These are phyloP conservation scores for Tieghemiomyces parasiticus DNA, from an alignment of 192 early-diverging fungal species.

Conservation along the genomic window DNA sequence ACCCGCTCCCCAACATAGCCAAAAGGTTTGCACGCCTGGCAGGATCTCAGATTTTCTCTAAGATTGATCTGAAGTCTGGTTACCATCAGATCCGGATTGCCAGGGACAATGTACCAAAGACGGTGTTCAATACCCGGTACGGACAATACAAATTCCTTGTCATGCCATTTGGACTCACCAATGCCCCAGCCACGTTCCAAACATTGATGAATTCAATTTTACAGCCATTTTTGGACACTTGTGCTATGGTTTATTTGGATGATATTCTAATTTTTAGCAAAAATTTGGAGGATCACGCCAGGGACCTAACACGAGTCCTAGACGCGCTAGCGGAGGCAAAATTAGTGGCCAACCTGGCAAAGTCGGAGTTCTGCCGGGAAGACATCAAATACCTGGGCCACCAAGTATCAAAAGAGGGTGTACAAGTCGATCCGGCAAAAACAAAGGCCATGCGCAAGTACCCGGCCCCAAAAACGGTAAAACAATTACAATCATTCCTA, in stretches of 20 bases:
- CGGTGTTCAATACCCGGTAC: conserved; percentile 22
- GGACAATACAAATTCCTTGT: conserved; percentile 34
- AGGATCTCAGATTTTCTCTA: conserved; percentile 20
- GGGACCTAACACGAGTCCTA: conserved; percentile 10
- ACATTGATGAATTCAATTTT: conserved; percentile 30
- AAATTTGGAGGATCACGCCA: conserved; percentile 6
- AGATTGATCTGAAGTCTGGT: conserved; percentile 23
- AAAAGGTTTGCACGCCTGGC: conserved; percentile 20
- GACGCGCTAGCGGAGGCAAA: conserved; percentile 5
- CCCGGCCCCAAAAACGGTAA: neutral
- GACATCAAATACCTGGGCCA: conserved; percentile 18
- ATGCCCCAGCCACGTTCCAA: conserved; percentile 42
- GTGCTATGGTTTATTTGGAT: conserved; percentile 24
- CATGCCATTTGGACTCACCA: conserved; percentile 43
- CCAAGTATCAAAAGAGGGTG: conserved; percentile 14
- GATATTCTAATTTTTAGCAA: conserved; percentile 24
- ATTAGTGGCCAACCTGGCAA: conserved; percentile 12
- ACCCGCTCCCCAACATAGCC: conserved; percentile 33
- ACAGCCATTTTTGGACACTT: conserved; percentile 16
- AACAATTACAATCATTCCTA: neutral
- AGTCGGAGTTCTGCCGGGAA: conserved; percentile 10
- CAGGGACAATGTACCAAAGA: conserved; percentile 21
- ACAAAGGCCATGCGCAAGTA: conserved; percentile 9
- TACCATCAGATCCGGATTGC: conserved; percentile 29
- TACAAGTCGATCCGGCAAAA: conserved; percentile 13